Evolutionary conservation across 192 early-diverging fungal genomes (phyloP), one percentile per base, ranked within the genome.

Genomic region (Linnemannia hyalina): DNA sequence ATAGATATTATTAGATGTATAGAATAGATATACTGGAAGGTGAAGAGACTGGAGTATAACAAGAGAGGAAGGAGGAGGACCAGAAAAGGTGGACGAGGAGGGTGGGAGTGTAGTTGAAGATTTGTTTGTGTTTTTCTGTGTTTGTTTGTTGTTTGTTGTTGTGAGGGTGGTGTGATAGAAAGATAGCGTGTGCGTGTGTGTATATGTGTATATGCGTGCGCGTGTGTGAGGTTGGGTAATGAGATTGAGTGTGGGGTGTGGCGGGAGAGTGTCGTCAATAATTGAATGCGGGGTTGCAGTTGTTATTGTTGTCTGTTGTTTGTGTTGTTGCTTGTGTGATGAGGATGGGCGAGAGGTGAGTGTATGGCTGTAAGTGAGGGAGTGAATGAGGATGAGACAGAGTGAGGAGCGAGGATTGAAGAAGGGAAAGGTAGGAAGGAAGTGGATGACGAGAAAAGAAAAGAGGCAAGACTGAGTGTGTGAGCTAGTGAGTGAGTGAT

Each of bases 141-240:
- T 60, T 60, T 60, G 57, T 60, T 60, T 60, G n/a, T 60, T 65
- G 29, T 63, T 63, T 63, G 26, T 52, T 52, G 47, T n/a, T 44
- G 73, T 18, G 54, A 38, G 9, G 18, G 52, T n/a, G 54, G 42
- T 74, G 35, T 38, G 41, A 52, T 29, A 72, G 74, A 70, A 32
- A 81, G 69, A 68, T 13, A 73, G 60, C 35, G 71, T 70, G 47
- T 20, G 20, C 18, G 71, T 60, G 77, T 71, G 32, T 71, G 77
- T 46, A 70, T 15, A 23, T 32, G 60, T 32, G 60, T 7, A 13
- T 65, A 26, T 15, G 60, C 13, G 60, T 26, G 55, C n/a, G n/a
- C 8, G 55, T 29, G 60, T 63, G 60, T 63, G 60, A 6, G 60
- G 23, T n/a, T 63, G 60, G 9, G 60, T 29, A 32, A 70, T 20